These are phyloP conservation scores for Flaveria sonorensis DNA, from an alignment of 129 eudicot genomes.

Conservation along the genomic window DNA sequence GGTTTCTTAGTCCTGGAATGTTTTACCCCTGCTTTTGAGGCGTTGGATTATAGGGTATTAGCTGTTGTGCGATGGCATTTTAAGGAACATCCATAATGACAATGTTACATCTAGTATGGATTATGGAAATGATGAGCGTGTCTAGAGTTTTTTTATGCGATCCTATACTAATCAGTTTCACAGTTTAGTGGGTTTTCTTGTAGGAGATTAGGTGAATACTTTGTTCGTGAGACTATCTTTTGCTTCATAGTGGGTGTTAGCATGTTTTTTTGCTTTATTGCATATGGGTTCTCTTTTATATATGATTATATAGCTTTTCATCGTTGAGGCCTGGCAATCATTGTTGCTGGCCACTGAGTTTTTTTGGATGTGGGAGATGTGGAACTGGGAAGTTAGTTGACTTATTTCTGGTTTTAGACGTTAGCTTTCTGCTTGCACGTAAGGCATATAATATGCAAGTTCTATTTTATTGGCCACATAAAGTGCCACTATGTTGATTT, in stretches of 20 bases:
- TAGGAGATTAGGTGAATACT: neutral
- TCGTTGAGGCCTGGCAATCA: neutral
- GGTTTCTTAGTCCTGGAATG: neutral
- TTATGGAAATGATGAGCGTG: neutral
- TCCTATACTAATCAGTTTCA: neutral
- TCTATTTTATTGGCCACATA: conserved; percentile 6
- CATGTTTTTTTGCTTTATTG: neutral
- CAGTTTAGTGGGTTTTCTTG: neutral
- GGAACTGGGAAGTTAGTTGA: conserved; percentile 3
- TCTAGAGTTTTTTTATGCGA: neutral
- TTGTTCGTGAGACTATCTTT: conserved; percentile 8
- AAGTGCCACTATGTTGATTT: neutral
- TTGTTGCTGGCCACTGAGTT: conserved; percentile 1
- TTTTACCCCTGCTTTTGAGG: neutral
- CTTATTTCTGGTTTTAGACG: neutral
- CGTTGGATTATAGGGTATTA: neutral
- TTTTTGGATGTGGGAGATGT: conserved; percentile 4
- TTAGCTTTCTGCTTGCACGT: conserved; percentile 7
- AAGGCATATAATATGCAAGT: conserved; percentile 3
- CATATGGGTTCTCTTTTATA: neutral
- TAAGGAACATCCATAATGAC: neutral
- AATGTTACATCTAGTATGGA: neutral
- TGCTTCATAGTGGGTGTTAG: conserved; percentile 2
- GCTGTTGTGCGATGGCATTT: neutral
- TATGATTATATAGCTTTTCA: neutral